Evolutionary conservation across 73 alveolate species (phyloP), one percentile per base, ranked within the genome.

Genomic region (Uronychia setigera): DNA sequence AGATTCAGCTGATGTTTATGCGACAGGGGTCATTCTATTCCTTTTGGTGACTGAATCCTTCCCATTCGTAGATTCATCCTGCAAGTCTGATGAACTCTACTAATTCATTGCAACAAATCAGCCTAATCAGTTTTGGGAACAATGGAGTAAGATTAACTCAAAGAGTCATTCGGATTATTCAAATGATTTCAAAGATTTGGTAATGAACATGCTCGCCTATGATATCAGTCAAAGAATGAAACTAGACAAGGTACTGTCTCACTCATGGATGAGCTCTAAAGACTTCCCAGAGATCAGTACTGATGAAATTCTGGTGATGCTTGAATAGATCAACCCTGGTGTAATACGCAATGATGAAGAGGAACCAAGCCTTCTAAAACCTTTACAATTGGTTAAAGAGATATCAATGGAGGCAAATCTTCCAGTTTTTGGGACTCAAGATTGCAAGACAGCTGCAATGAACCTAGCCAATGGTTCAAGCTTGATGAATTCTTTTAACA

Each of bases 131-230:
- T 83, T 75, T 32, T 83, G 90, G 90, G 67, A 46, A 46, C n/a
- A 46, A 19, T 46, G 67, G 67, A 19, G 67, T 11, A 83, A 74
- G 84, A 74, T 83, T 79, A 77, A 11, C 33, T 25, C 30, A 60
- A 81, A 29, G 26, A 28, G 9, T 79, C 90, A 5, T 11, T 74
- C 67, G 1, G 84, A 28, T 60, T 83, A 88, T 79, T 81, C 94
- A 0, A 83, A 78, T 67, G 94, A 89, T 0, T 92, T 92, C 86
- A 92, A 85, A 82, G 89, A 92, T 29, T 76, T 92, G 57, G 74
- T 92, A 0, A 31, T 60, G 32, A 85, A 87, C 67, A 74, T 88
- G 91, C 74, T 92, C 19, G 86, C 87, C 26, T 86, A 86, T 28
- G 86, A 88, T 83, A 79, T 91, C 26, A 83, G 46, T 46, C 77